These are phyloP conservation scores for Peronospora destructor DNA, from an alignment of 352 stramenopile species.

Conservation along the genomic window DNA sequence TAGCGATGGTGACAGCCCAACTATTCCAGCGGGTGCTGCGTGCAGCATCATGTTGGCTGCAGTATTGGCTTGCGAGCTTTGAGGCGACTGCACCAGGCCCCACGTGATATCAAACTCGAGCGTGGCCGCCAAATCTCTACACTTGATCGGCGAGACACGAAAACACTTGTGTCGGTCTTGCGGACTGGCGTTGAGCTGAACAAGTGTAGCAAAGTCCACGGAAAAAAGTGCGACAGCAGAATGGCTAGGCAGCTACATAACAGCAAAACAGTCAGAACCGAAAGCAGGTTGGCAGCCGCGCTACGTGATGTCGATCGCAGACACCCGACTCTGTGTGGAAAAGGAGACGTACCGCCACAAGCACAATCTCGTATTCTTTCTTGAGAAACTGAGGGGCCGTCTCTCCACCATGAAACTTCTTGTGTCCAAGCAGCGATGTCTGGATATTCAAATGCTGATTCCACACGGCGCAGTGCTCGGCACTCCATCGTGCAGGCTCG, in stretches of 20 bases:
- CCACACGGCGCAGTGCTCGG: constrained; percentile 66
- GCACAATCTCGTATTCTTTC: constrained; percentile 80
- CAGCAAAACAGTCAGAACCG: constrained; percentile 4
- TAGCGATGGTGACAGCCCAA: constrained; percentile 31
- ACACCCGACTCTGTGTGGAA: too few species aligned
- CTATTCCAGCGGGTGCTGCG: constrained; percentile 5
- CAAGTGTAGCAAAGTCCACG: constrained; percentile 64
- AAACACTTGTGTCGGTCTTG: constrained; percentile 45
- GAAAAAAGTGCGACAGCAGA: constrained; percentile 72
- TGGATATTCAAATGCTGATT: constrained; percentile 75
- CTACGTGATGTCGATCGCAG: too few species aligned
- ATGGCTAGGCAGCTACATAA: constrained; percentile 57
- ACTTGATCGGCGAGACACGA: constrained; percentile 62
- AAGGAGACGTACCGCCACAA: constrained; percentile 44
- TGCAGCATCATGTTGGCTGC: constrained; percentile 24
- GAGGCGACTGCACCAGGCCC: constrained; percentile 35
- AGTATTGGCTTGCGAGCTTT: constrained; percentile 9
- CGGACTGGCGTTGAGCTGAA: constrained; percentile 36
- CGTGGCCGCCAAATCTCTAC: constrained; percentile 59
- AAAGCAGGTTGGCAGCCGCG: too few species aligned
- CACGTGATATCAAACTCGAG: constrained; percentile 75
- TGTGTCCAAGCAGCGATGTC: constrained; percentile 61
- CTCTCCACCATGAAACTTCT: constrained; percentile 18
- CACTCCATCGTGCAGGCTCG: constrained; percentile 54
- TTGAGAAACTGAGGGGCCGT: constrained; percentile 41